Percentiles rank a stretch among this genome's conserved stretches.
phyloP scores from a whole-genome alignment of 2,329 filamentous ascomycete species.

The Fusarium annulatum region DNA sequence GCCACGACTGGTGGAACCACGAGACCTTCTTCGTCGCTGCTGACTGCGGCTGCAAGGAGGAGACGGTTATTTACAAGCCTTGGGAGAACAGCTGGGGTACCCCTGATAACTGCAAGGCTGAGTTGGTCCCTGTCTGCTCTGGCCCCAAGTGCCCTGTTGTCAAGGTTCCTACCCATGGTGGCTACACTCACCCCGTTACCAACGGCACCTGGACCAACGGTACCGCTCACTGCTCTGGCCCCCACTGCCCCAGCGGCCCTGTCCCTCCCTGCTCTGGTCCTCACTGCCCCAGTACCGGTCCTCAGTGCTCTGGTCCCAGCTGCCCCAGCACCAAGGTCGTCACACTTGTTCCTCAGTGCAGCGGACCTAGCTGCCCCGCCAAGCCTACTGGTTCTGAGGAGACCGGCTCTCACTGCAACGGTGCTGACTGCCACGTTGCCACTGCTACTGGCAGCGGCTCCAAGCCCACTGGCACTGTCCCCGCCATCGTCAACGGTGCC shows the following conservation, averaged over 20 bases:
- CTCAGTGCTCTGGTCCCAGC: background rate
- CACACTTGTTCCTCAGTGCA: background rate
- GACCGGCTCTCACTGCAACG: background rate
- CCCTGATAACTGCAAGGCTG: conserved; percentile 1
- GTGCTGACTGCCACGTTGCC: background rate
- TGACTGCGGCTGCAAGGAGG: conserved; percentile 29
- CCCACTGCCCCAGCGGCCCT: background rate
- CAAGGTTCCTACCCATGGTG: background rate
- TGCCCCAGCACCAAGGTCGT: background rate
- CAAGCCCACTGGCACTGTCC: background rate
- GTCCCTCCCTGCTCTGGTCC: background rate
- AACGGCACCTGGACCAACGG: background rate
- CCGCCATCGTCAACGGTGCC: conserved; percentile 24
- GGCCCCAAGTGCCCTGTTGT: conserved; percentile 4
- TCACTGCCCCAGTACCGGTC: no score
- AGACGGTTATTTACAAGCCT: conserved; percentile 36
- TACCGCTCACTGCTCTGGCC: background rate
- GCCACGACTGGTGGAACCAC: conserved; percentile 18
- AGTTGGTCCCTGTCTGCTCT: conserved; percentile 5
- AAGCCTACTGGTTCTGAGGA: background rate
- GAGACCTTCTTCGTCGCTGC: conserved; percentile 23
- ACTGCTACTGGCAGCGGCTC: background rate
- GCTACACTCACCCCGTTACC: background rate
- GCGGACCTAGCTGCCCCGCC: background rate
- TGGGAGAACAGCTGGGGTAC: conserved; percentile 26